Evolutionary conservation across 1,284 basidiomycete species (phyloP).

Genomic region (Marasmius oreades): DNA sequence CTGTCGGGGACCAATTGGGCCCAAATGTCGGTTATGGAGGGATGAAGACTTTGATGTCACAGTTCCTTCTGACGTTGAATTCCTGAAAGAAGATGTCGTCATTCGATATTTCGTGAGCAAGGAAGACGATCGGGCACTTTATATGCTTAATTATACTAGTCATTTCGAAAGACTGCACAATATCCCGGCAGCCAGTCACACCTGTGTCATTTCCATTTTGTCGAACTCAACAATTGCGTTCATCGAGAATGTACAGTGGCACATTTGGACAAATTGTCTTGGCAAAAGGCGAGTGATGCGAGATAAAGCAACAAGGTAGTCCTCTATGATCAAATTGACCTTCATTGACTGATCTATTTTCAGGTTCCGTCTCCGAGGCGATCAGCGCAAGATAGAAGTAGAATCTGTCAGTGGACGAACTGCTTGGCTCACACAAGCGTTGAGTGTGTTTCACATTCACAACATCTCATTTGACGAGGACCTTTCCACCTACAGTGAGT

Average conservation of each 20-base stretch:
- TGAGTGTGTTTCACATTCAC: background rate
- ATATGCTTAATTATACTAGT: background rate
- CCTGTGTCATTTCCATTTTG: no score
- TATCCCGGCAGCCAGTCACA: no score
- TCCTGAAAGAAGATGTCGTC: background rate
- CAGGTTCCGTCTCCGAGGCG: background rate
- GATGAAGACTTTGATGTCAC: background rate
- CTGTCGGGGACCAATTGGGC: background rate
- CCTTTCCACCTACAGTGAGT: background rate
- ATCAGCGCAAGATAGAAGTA: background rate
- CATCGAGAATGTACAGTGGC: no score
- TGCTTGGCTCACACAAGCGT: background rate
- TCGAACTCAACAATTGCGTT: no score
- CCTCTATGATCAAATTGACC: no score
- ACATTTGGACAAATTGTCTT: no score
- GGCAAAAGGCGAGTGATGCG: no score
- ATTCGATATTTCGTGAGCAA: background rate
- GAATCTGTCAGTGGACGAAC: background rate
- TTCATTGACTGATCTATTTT: background rate
- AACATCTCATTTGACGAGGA: background rate
- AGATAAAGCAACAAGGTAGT: no score
- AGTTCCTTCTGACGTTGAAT: background rate
- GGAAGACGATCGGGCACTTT: background rate
- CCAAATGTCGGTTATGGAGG: background rate
- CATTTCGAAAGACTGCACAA: background rate